Base-by-base conservation (phyloP, 2,329 filamentous ascomycete genomes). In the Chalara sp. region DNA sequence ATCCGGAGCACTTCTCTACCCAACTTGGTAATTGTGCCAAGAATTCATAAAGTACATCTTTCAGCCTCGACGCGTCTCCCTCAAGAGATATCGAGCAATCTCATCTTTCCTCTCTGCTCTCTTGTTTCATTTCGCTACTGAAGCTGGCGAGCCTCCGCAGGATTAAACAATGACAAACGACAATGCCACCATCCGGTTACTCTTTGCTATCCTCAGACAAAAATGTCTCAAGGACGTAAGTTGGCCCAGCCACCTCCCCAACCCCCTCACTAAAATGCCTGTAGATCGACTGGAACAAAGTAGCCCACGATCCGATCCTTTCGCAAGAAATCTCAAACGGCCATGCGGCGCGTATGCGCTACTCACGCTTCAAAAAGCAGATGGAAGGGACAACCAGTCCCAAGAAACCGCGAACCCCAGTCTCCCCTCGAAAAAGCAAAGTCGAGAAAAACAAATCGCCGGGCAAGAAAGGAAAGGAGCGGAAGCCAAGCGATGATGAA, bases 301-400 rank as follows among this genome's bases (percentile, higher is more conserved):
- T 80, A 12, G 76, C 76, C 11, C 63, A 63, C 3, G 65, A 75
- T 44, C 62, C 61, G 0, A 49, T 62, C 39, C 56, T 63, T 8
- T 42, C 37, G 6, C 64, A 75, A 10, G 72, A 72, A 43, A 76
- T 80, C 49, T 75, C 73, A 35, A 80, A 79, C 48, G 77, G 76
- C 37, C 77, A 80, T 58, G 76, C 76, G 4, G 76, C 76, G 11
- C 73, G 76, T 39, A 80, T 80, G 76, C 72, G 77, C 31, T 80
- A 73, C 61, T 75, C 72, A 28, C 73, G 76, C 35, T 78, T 79
- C 63, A 72, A 69, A 52, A 68, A 72, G 49, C 73, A 78, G 44
- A 76, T 77, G 68, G 76, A 80, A 53, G 72, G 72, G 11, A 65
- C 61, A 4, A 56, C 62, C 4, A 49, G 50, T 6, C 8, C 35